Evolutionary conservation across 2,329 filamentous ascomycete species (phyloP).

Genomic region (Verticillium tricorpus): DNA sequence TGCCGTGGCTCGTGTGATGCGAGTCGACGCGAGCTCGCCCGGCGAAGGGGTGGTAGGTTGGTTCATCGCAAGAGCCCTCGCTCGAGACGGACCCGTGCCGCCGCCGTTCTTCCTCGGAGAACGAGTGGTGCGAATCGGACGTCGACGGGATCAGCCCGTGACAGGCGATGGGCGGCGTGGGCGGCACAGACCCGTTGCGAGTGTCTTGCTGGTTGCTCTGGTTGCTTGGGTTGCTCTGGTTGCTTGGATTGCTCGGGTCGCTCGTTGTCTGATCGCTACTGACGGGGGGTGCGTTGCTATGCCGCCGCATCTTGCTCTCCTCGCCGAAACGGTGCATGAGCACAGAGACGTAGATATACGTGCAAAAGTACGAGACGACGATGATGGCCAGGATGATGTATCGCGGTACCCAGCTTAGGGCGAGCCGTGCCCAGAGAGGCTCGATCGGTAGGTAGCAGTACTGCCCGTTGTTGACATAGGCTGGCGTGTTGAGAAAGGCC

Average conservation of each 20-base stretch:
- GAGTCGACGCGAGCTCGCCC: not conserved
- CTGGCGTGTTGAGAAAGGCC: constrained; percentile 55
- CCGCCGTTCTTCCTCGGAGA: constrained; percentile 9
- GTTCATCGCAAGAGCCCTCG: not conserved
- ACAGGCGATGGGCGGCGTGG: constrained; percentile 24
- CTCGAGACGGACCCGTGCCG: constrained; percentile 2
- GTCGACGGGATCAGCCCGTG: constrained; percentile 27
- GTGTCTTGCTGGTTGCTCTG: not conserved
- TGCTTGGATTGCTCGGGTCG: constrained; percentile 1
- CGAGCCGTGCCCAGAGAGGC: constrained; percentile 65
- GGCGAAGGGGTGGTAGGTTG: not conserved
- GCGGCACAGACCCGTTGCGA: constrained; percentile 13
- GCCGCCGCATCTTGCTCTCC: constrained; percentile 6
- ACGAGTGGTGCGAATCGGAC: constrained; percentile 17
- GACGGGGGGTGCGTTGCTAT: constrained; percentile 3
- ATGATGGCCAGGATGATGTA: constrained; percentile 65
- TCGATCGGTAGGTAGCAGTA: constrained; percentile 66
- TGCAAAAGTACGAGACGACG: constrained; percentile 58
- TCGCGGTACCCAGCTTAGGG: constrained; percentile 68
- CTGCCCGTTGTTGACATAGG: constrained; percentile 59
- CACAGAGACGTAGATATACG: constrained; percentile 63
- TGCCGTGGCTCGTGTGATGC: not conserved
- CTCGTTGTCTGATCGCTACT: not conserved
- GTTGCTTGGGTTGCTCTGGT: constrained; percentile 3
- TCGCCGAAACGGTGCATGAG: constrained; percentile 34